These are phyloP conservation scores for Saccharomycopsis hybrid DNA, from an alignment of 1,139 yeast genomes.

Conservation along the genomic window DNA sequence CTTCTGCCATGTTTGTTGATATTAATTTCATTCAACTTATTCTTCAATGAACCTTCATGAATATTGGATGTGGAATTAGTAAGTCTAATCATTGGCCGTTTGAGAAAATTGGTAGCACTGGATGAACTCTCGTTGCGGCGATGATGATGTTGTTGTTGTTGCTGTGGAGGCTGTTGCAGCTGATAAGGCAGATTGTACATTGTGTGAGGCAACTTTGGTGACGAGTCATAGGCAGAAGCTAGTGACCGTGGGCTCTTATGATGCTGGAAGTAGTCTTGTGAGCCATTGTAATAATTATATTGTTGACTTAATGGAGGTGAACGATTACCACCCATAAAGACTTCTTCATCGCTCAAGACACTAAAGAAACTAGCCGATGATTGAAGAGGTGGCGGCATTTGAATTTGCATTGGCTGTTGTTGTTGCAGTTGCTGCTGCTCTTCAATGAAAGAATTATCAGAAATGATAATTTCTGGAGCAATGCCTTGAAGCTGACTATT, in stretches of 20 bases:
- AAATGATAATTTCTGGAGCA: constrained; percentile 12
- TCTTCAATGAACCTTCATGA: constrained; percentile 7
- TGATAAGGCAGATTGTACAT: too few species aligned
- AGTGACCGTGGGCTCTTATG: too few species aligned
- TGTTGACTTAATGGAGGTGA: not conserved
- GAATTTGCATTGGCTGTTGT: not conserved
- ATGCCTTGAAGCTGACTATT: constrained; percentile 1
- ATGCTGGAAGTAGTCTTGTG: not conserved
- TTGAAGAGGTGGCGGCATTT: constrained; percentile 1
- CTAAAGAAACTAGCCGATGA: not conserved
- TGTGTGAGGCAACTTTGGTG: not conserved
- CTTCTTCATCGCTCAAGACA: not conserved
- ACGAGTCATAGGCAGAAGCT: not conserved
- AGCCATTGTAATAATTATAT: not conserved
- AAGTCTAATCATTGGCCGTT: constrained; percentile 11
- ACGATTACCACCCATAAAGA: not conserved
- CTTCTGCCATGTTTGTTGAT: not conserved
- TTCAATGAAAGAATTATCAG: constrained; percentile 2
- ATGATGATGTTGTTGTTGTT: too few species aligned
- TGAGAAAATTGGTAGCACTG: not conserved
- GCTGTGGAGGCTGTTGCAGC: too few species aligned
- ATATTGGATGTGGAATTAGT: constrained; percentile 9
- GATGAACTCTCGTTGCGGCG: too few species aligned
- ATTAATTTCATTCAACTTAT: constrained; percentile 4
- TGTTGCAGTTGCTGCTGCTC: not conserved